phyloP scores from a whole-genome alignment of 2,329 filamentous ascomycete genomes.

The Basipetospora chlamydospora region DNA sequence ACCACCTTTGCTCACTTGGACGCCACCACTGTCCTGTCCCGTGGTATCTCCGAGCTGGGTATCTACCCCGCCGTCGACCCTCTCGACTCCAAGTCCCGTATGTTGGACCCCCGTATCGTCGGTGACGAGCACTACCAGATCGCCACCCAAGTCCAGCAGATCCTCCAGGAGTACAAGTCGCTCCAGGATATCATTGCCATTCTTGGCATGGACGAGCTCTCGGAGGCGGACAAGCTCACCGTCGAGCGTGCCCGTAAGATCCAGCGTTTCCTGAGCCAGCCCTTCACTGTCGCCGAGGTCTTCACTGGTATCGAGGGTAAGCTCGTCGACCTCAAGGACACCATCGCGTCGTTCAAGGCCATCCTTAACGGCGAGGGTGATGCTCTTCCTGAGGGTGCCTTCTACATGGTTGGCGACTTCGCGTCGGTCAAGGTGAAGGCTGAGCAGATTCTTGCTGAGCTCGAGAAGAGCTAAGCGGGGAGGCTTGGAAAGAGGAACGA shows the following conservation, averaged over 20 bases:
- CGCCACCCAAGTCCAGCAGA: conserved; percentile 93
- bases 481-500: conserved; percentile 15
- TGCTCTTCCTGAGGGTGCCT: conserved; percentile 78
- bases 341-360: conserved; percentile 92
- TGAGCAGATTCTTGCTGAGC: conserved; percentile 98
- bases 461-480: conserved; percentile 47
- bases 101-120: conserved; percentile 97
- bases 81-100: conserved; percentile 98
- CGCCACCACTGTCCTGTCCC: conserved; percentile 99
- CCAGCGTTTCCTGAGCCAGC: conserved; percentile 98
- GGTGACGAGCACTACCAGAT: conserved; percentile 96
- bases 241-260: conserved; percentile 99
- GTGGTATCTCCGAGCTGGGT: conserved; percentile 99
- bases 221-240: conserved; percentile 97
- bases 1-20: conserved; percentile 99
- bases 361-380: conserved; percentile 94
- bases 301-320: conserved; percentile 91
- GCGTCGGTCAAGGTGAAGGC: conserved; percentile 88
- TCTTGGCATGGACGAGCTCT: conserved; percentile 99
- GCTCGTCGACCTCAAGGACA: conserved; percentile 97
- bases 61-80: conserved; percentile 99
- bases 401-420: conserved; percentile 99
- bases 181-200: conserved; percentile 99
- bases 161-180: conserved; percentile 99
- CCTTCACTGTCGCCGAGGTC: conserved; percentile 77